Base-by-base conservation (phyloP, 2,329 filamentous ascomycete genomes). In the Juglanconis oblonga region DNA sequence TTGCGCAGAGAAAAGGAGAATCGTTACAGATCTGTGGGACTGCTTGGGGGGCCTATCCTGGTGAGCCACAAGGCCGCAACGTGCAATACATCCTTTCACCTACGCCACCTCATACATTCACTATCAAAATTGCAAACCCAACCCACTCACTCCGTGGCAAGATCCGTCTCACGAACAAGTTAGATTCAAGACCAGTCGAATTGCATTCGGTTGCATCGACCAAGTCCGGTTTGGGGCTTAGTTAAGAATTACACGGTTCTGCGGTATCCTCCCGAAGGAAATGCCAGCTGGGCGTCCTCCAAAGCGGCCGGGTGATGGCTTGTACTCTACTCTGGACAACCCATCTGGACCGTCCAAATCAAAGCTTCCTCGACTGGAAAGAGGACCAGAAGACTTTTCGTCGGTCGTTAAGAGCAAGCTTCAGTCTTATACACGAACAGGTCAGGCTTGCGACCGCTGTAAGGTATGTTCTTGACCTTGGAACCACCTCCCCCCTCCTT, bases 401-500 rank as follows among this genome's bases (percentile, higher is more conserved):
- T 78, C 73, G 59, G 79, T 82, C 36, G 81, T 85, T 65, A 84
- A 84, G 74, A 81, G 73, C 68, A 79, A 82, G 57, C 72, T 85
- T 49, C 79, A 81, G 64, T 79, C 80, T 3, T 83, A 83, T 64
- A 82, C 81, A 24, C 77, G 83, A 59, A 96, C 91, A 0, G 91
- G 91, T 9, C 91, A 96, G 76, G 91, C 91, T 36, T 96, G 91
- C 80, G 91, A 96, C 75, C 83, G 92, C 58, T 96, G 92, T 81
- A 95, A 94, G 83, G 89, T 91, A 73, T 67, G 81, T 62, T 11
- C 5, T 49, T 5, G 24, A 38, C 17, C 17, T 17, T 17, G 17
- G 17, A 17, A 17, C 17, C 17, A 17, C 17, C 17, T 17, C 17
- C 17, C 17, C 17, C 17, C 17, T 17, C 17, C 17, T 17, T 17